Conservation (phyloP, 2,329 filamentous ascomycete species). For the Fusarium luffae region DNA sequence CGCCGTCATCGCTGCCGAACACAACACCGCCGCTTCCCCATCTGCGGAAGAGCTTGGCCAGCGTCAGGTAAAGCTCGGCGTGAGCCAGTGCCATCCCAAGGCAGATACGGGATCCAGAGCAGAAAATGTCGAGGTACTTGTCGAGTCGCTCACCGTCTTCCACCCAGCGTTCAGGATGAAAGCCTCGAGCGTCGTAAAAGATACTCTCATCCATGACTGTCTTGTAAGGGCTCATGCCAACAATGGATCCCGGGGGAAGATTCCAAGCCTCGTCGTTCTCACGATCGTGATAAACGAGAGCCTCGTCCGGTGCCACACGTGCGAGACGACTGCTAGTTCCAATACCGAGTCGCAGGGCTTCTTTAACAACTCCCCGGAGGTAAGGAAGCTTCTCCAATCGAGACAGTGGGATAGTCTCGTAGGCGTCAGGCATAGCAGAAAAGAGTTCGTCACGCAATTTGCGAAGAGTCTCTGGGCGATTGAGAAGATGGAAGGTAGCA, state of each 20-base stretch:
- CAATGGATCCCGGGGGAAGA: conserved; percentile 49
- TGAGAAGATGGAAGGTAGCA: conserved; percentile 51
- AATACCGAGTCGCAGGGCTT: conserved; percentile 61
- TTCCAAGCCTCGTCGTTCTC: conserved; percentile 44
- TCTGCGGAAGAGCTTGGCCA: conserved; percentile 53
- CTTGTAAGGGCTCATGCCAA: conserved; percentile 54
- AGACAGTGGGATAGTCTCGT: conserved; percentile 44
- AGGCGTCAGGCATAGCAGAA: conserved; percentile 48
- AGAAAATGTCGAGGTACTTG: conserved; percentile 51
- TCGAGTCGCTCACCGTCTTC: conserved; percentile 49
- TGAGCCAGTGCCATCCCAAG: conserved; percentile 54
- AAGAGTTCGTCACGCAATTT: conserved; percentile 53
- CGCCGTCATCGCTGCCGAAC: conserved; percentile 47
- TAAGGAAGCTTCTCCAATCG: conserved; percentile 55
- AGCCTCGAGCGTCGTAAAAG: conserved; percentile 49
- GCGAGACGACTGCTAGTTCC: conserved; percentile 60
- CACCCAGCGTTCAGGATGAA: conserved; percentile 53
- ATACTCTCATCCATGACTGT: conserved; percentile 50
- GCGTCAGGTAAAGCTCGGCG: conserved; percentile 53
- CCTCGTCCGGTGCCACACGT: conserved; percentile 57
- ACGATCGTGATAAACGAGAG: conserved; percentile 46
- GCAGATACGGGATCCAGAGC: conserved; percentile 51
- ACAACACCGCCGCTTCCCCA: conserved; percentile 52
- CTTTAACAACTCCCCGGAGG: conserved; percentile 62
- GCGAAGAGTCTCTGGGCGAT: conserved; percentile 46